Percentiles rank a stretch among this genome's conserved stretches.
Evolutionary conservation across 108 stramenopile genomes (phyloP).

Genomic region (Mediolabrus comicus): DNA sequence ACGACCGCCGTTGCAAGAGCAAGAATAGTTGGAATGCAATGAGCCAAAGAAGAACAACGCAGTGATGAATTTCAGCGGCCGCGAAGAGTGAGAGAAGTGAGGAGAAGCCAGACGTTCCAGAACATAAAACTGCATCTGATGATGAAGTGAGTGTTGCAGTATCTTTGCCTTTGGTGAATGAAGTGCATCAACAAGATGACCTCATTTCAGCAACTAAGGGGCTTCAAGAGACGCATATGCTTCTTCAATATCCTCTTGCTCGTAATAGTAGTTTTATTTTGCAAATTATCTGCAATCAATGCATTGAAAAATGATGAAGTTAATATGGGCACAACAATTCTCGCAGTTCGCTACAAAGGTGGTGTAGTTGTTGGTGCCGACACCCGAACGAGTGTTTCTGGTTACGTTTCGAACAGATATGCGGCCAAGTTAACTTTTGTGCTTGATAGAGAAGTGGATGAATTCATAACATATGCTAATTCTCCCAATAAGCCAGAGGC

Average conservation of each 20-base stretch:
- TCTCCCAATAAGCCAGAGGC: slow-evolving; percentile 10
- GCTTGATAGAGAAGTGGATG: slow-evolving; percentile 38
- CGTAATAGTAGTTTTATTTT: background rate
- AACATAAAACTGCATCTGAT: too few relatives aligned
- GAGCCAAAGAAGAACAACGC: too few relatives aligned
- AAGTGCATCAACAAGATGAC: too few relatives aligned
- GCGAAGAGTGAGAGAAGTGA: too few relatives aligned
- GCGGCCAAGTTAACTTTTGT: slow-evolving; percentile 72
- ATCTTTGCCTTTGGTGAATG: too few relatives aligned
- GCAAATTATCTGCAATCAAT: background rate
- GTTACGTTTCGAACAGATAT: slow-evolving; percentile 76
- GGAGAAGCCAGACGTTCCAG: too few relatives aligned
- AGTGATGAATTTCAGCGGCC: too few relatives aligned
- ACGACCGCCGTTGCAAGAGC: too few relatives aligned
- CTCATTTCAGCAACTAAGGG: background rate
- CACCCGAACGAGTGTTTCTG: slow-evolving; percentile 60
- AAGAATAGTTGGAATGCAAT: too few relatives aligned
- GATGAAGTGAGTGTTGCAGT: too few relatives aligned
- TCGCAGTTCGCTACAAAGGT: slow-evolving; percentile 65
- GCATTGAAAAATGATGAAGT: slow-evolving; percentile 38
- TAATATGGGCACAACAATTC: slow-evolving; percentile 76
- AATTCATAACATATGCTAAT: slow-evolving; percentile 8
- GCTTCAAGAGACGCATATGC: background rate
- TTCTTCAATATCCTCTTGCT: background rate
- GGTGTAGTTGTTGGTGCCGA: slow-evolving; percentile 41